Evolutionary conservation across 164 flowering plant genomes (phyloP).

Genomic region (Stephania yunnanensis): DNA sequence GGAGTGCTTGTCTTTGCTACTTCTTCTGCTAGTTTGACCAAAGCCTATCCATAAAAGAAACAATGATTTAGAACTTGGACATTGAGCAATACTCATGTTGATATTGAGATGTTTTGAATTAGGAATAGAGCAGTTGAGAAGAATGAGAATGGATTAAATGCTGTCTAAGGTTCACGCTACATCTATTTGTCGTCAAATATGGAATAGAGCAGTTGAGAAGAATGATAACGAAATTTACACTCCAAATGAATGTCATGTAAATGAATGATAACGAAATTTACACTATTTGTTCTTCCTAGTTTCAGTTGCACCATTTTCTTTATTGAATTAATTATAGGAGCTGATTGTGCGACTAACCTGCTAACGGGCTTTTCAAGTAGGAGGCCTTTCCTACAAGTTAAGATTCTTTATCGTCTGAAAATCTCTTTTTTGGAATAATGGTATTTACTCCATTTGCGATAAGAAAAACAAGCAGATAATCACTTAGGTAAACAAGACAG

Average conservation of each 20-base stretch:
- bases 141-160: background rate
- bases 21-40: constrained; percentile 73
- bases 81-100: background rate
- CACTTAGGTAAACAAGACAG: background rate
- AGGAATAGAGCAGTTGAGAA: background rate
- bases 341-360: no score
- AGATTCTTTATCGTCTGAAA: no score
- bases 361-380: no score
- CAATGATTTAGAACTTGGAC: background rate
- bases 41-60: constrained; percentile 38
- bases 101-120: background rate
- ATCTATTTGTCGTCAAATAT: background rate
- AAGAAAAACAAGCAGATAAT: background rate
- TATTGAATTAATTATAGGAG: no score
- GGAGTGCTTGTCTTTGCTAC: constrained; percentile 50
- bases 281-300: background rate
- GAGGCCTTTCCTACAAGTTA: no score
- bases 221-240: background rate
- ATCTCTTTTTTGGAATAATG: no score
- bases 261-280: no score
- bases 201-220: background rate
- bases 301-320: no score
- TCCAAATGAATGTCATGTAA: background rate
- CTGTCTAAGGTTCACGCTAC: background rate
- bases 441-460: background rate